phyloP scores from a whole-genome alignment of 1,284 basidiomycete species.

The Trametes sp. region DNA sequence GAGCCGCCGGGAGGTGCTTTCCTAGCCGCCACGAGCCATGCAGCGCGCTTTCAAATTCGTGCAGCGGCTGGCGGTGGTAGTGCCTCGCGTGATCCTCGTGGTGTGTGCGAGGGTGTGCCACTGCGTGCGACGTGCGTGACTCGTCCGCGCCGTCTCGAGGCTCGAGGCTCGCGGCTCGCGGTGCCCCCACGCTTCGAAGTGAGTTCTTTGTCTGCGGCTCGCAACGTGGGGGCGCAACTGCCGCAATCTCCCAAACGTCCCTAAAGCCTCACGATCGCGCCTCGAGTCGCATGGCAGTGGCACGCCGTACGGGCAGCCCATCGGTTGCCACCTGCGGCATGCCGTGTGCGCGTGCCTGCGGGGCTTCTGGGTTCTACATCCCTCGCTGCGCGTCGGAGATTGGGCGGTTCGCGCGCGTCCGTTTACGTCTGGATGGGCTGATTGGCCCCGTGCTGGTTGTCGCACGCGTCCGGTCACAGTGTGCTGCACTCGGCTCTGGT shows the following conservation, averaged over 20 bases:
- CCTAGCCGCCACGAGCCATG: background rate
- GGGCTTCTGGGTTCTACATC: too few species aligned
- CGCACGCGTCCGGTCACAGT: background rate
- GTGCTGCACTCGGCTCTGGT: background rate
- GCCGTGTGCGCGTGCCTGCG: constrained; percentile 10
- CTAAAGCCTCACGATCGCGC: too few species aligned
- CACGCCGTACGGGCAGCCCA: background rate
- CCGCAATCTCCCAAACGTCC: too few species aligned
- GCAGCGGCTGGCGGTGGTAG: too few species aligned
- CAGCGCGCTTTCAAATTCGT: too few species aligned
- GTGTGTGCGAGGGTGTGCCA: too few species aligned
- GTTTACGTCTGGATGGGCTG: constrained; percentile 6
- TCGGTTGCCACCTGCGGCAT: constrained; percentile 11
- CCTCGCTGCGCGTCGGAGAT: constrained; percentile 1
- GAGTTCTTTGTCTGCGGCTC: too few species aligned
- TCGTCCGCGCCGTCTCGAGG: background rate
- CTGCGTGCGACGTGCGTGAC: background rate
- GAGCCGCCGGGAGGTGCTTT: background rate
- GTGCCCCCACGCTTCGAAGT: background rate
- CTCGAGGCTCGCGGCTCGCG: background rate
- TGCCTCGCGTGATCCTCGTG: constrained; percentile 17
- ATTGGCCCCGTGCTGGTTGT: background rate
- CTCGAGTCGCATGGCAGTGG: too few species aligned
- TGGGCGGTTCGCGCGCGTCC: background rate
- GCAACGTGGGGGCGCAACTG: background rate